A percentile compares a stretch with the other conserved stretches of the same genome.
These are phyloP conservation scores for Penicillium psychrofluorescens DNA, from an alignment of 495 filamentous ascomycete species.

Conservation along the genomic window DNA sequence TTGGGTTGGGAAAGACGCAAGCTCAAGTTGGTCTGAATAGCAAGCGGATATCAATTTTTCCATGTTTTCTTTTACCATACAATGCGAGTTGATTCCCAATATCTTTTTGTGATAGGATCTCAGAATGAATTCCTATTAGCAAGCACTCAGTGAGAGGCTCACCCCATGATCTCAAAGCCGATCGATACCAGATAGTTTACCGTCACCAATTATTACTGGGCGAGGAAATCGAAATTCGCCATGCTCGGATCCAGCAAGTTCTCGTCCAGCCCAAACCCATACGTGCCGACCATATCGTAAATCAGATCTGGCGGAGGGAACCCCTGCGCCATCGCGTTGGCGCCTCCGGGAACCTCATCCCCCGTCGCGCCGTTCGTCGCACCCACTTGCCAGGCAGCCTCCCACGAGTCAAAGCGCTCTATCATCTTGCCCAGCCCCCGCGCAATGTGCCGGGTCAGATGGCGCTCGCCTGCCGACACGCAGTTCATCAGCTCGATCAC, in stretches of 20 bases:
- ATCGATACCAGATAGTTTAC: background rate
- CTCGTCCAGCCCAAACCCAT: slow-evolving; percentile 41
- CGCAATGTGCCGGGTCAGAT: slow-evolving; percentile 47
- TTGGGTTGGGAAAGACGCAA: too few relatives aligned
- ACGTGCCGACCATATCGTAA: slow-evolving; percentile 43
- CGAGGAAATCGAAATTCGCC: slow-evolving; percentile 40
- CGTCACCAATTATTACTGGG: slow-evolving; percentile 12
- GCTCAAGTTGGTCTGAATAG: too few relatives aligned
- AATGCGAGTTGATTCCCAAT: too few relatives aligned
- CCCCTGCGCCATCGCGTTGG: slow-evolving; percentile 41
- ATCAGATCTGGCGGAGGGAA: slow-evolving; percentile 42
- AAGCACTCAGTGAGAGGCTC: background rate
- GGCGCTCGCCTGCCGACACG: slow-evolving; percentile 43
- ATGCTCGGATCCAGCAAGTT: slow-evolving; percentile 41
- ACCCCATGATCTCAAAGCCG: background rate
- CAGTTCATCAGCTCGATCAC: slow-evolving; percentile 47
- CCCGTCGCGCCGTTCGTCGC: slow-evolving; percentile 8
- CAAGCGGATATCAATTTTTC: too few relatives aligned
- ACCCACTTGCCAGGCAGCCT: slow-evolving; percentile 25
- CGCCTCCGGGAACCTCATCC: slow-evolving; percentile 31
- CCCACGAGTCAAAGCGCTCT: slow-evolving; percentile 41
- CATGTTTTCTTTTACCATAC: too few relatives aligned
- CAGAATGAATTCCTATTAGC: too few relatives aligned
- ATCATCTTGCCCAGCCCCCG: slow-evolving; percentile 47
- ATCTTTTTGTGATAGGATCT: too few relatives aligned